Evolutionary conservation across 176 grass and related monocot species (phyloP), one percentile per base, ranked within the genome.

Genomic region (Avena insularis): DNA sequence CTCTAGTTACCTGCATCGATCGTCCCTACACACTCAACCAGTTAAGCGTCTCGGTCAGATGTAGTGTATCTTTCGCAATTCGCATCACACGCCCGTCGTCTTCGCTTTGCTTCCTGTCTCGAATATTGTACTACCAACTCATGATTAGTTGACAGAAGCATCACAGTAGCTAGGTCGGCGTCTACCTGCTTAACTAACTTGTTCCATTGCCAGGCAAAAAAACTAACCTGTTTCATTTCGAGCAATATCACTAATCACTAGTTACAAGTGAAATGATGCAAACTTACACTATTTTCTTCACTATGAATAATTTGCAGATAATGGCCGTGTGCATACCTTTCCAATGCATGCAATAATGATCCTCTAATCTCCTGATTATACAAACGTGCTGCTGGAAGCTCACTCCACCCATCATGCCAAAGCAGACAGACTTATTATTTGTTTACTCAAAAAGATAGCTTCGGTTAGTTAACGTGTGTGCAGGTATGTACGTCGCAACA

Each of bases 71-170:
- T 80, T 64, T 80, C 40, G 14, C 59, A 65, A 48, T 64, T 80
- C 40, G 14, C 59, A 65, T 64, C 11, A 64, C 54, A 56, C 54
- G 17, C 78, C 78, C 27, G 74, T 77, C 74, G 74, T 77, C 50
- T 77, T 77, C 27, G 74, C 74, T 77, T 56, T 77, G 50, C 74
- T 16, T 12, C 49, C 35, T 55, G 74, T 77, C 74, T 31, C 48
- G 6, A 75, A 53, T 75, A 77, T 55, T 77, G 15, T 56, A 55
- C 25, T 43, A 55, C 25, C 27, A 77, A 77, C 48, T 76, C 72
- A 51, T 53, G 49, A 55, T 31, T 55, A 9, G 27, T 50, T 54
- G 49, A 33, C 49, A 76, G 15, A 55, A 77, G 33, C 49, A 54
- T 14, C 73, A 77, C 13, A 29, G 48, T 53, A 10, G 40, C 6